Conservation (phyloP, 1,284 basidiomycete species). For the Fomitopsis betulina region DNA sequence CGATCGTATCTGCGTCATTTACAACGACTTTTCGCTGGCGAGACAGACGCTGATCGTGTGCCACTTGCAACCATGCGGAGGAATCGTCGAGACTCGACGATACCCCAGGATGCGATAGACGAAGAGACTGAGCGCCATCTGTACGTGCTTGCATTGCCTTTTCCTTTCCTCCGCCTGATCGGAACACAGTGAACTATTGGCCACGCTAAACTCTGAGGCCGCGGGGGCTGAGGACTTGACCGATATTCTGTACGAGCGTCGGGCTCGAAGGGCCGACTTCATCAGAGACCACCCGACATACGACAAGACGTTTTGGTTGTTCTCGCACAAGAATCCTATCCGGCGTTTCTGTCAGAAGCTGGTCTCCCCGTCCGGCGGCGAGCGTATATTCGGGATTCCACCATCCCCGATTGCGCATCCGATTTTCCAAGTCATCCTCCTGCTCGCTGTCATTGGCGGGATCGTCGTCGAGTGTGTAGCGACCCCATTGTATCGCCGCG, state of each 20-base stretch:
- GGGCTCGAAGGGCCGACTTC: constrained; percentile 84
- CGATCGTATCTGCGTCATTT: constrained; percentile 59
- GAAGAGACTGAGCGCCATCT: constrained; percentile 70
- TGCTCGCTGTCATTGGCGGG: constrained; percentile 79
- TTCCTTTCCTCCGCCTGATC: neutral
- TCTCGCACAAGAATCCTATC: constrained; percentile 77
- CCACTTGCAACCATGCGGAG: constrained; percentile 55
- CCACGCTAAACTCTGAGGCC: constrained; percentile 51
- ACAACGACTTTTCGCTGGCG: constrained; percentile 66
- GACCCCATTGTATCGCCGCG: constrained; percentile 81
- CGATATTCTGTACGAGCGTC: constrained; percentile 67
- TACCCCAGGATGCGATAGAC: constrained; percentile 38
- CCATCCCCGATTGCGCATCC: constrained; percentile 67
- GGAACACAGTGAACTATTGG: constrained; percentile 57
- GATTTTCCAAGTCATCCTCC: constrained; percentile 73
- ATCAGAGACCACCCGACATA: constrained; percentile 89
- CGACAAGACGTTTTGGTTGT: constrained; percentile 89
- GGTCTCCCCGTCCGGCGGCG: constrained; percentile 80
- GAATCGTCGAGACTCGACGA: constrained; percentile 38
- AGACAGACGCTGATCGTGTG: constrained; percentile 50
- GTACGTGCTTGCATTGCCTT: constrained; percentile 36
- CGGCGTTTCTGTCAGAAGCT: constrained; percentile 82
- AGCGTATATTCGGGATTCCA: constrained; percentile 76
- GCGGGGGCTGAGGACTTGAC: constrained; percentile 45
- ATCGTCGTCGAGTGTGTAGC: constrained; percentile 85